phyloP scores from a whole-genome alignment of 805 yeast species.

The Kodamaea nitidulidarum region DNA sequence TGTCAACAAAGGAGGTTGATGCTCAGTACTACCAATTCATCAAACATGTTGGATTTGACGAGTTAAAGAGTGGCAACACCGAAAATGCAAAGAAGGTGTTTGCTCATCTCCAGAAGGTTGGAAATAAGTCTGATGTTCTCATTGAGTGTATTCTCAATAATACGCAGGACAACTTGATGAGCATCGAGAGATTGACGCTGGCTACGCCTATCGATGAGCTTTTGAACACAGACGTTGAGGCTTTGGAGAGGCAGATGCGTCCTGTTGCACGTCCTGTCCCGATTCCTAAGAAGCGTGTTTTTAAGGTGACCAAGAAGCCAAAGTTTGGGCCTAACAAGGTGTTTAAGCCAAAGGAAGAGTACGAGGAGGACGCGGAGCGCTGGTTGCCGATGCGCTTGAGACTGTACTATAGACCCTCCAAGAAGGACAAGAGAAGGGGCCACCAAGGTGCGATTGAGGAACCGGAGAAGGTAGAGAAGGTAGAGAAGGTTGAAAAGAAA shows the following conservation, averaged over 20 bases:
- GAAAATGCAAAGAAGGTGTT: constrained; percentile 18
- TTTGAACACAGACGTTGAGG: constrained; percentile 27
- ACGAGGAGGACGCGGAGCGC: constrained; percentile 57
- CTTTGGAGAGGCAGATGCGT: constrained; percentile 7
- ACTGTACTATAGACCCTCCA: constrained; percentile 75
- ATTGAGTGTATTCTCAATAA: constrained; percentile 20
- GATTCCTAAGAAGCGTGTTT: constrained; percentile 4
- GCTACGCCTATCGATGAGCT: constrained; percentile 25
- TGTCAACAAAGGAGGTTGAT: constrained; percentile 10
- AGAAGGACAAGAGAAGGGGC: constrained; percentile 42
- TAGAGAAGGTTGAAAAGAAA: constrained; percentile 1
- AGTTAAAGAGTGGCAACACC: constrained; percentile 17
- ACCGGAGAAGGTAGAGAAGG: constrained; percentile 2
- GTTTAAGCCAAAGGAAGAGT: constrained; percentile 21
- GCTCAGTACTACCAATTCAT: constrained; percentile 22
- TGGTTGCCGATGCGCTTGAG: constrained; percentile 91
- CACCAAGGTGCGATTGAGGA: constrained; percentile 16
- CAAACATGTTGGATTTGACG: constrained; percentile 29
- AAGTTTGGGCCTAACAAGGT: constrained; percentile 28
- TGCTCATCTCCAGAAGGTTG: constrained; percentile 16
- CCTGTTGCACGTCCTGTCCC: constrained; percentile 1
- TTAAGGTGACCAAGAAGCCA: constrained; percentile 18
- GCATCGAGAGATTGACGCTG: constrained; percentile 18
- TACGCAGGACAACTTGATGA: constrained; percentile 16
- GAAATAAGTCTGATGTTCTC: constrained; percentile 19